Base-by-base conservation (phyloP, 345 rosid species). In the Lagerstroemia speciosa region DNA sequence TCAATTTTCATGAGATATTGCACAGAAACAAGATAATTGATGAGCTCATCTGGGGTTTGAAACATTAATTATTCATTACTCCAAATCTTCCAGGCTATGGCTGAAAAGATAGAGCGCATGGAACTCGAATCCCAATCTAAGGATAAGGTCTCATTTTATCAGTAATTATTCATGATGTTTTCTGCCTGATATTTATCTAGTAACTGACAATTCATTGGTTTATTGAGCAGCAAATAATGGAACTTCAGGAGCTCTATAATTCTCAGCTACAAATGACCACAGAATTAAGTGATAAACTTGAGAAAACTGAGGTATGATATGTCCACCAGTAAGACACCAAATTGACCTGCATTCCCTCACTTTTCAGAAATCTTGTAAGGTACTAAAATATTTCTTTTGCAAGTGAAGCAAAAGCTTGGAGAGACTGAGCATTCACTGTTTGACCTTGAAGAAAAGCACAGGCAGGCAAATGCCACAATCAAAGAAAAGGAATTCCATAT, bases 51-150 rank as follows among this genome's bases (percentile, higher is more conserved):
- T 24, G 8, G 38, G 15, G 31, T 65, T 6, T 38, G 48, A 36
- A 8, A 29, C 26, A 65, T 24, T 40, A 31, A 69, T 69, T 26
- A 57, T 53, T 72, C 52, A 68, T 50, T 71, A 71, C 24, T 58
- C 31, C 72, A n/a, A 52, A 33, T 66, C 7, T 69, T 67, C 62
- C 81, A 94, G 97, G 96, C 92, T 71, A 94, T 94, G 99, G 81
- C 93, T 75, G 98, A 91, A 83, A 94, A 88, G 83, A 89, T 94
- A 71, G 99, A 94, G 81, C 89, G 78, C 73, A 85, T 94, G 90
- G 98, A 89, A 83, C 89, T 80, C 75, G 78, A 82, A 7, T 83
- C 92, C 62, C 93, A 89, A 69, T 85, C 95, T 32, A 94, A 91
- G 82, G 92, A 89, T 69, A 91, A 88, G 84, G 97, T 89, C 68